Conservation (phyloP, 805 yeast species). For the Saccharomycopsis microspora region DNA sequence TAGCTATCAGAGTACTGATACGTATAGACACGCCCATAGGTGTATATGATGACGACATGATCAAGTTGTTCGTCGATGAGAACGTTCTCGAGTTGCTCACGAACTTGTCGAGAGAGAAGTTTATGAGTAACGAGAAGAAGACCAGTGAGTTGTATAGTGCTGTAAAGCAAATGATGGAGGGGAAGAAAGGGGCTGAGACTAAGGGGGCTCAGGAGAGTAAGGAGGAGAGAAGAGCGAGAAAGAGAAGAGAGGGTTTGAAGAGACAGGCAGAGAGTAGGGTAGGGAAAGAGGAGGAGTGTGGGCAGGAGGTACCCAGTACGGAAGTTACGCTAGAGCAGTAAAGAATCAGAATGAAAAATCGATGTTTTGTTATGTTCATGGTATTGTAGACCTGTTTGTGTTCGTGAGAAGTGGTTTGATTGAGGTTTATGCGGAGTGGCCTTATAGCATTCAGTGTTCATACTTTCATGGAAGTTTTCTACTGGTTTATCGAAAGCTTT, state of each 20-base stretch:
- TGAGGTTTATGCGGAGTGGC: no score
- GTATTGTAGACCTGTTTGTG: no score
- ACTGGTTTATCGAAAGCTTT: no score
- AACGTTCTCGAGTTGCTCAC: slow-evolving; percentile 43
- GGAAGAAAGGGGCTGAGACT: slow-evolving; percentile 16
- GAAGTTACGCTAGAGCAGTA: no score
- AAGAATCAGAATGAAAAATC: no score
- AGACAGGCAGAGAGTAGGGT: no score
- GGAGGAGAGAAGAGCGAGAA: slow-evolving; percentile 22
- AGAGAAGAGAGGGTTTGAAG: slow-evolving; percentile 9
- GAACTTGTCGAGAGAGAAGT: slow-evolving; percentile 47
- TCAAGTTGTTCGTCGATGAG: slow-evolving; percentile 36
- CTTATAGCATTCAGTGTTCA: no score
- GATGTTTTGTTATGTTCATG: no score
- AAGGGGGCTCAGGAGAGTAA: slow-evolving; percentile 23
- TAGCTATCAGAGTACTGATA: slow-evolving; percentile 68
- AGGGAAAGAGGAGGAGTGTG: no score
- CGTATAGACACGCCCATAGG: slow-evolving; percentile 74
- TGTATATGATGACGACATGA: slow-evolving; percentile 21
- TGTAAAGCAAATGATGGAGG: slow-evolving; percentile 25
- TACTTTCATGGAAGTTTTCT: no score
- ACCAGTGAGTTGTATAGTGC: slow-evolving; percentile 35
- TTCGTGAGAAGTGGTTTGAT: no score
- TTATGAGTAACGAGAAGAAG: slow-evolving; percentile 51
- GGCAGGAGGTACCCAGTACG: no score